A percentile compares a stretch with the other conserved stretches of the same genome.
Conservation (phyloP, 768 basidiomycete species). For the Rhodotorula toruloides region DNA sequence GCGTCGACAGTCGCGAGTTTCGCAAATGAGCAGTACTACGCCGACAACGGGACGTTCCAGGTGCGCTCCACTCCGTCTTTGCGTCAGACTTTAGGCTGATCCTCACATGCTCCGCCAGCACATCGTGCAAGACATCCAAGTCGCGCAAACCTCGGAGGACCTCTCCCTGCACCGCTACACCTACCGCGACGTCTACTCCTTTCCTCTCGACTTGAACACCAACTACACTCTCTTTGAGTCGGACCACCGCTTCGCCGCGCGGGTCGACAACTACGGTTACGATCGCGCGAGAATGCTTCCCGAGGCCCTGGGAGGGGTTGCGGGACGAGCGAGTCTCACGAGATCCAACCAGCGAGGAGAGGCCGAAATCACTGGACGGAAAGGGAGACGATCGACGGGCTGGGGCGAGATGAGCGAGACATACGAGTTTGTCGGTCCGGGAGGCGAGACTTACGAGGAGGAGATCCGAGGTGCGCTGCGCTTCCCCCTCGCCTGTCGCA, state of each 20-base stretch:
- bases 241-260: neutral
- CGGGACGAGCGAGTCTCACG: neutral
- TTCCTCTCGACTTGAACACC: constrained; percentile 9
- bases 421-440: neutral
- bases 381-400: neutral
- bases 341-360: neutral
- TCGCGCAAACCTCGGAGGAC: neutral
- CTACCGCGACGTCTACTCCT: constrained; percentile 3
- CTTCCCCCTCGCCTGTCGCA: neutral
- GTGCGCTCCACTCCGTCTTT: neutral
- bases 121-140: neutral
- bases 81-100: neutral
- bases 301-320: neutral
- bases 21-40: constrained; percentile 6
- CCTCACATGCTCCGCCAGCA: neutral
- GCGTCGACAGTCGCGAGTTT: neutral
- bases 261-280: constrained; percentile 2
- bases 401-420: constrained; percentile 1
- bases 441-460: constrained; percentile 13
- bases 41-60: constrained; percentile 2
- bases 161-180: neutral
- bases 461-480: neutral
- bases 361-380: neutral
- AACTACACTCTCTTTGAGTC: constrained; percentile 10
- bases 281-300: constrained; percentile 1